Conservation (phyloP, 2,329 filamentous ascomycete genomes). For the Alternaria infectoria region DNA sequence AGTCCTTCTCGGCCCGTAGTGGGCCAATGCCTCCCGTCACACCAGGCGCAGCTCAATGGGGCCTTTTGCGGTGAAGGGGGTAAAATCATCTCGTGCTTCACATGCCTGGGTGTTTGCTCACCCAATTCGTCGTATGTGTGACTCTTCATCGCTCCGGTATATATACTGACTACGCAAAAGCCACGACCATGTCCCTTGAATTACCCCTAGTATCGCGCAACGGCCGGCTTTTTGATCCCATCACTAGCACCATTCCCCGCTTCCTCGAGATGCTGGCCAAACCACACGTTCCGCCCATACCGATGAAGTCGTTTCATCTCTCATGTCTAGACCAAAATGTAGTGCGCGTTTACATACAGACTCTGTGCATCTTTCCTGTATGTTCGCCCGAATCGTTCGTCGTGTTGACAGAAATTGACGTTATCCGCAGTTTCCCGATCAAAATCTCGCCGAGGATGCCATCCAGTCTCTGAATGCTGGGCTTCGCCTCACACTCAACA, state of each 20-base stretch:
- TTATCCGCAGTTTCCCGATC: slow-evolving; percentile 31
- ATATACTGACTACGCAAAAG: slow-evolving; percentile 28
- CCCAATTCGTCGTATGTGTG: slow-evolving; percentile 25
- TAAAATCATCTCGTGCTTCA: slow-evolving; percentile 35
- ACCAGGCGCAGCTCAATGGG: slow-evolving; percentile 27
- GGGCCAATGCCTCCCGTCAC: slow-evolving; percentile 37
- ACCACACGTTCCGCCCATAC: slow-evolving; percentile 21
- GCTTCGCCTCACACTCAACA: slow-evolving; percentile 30
- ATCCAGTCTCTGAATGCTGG: slow-evolving; percentile 32
- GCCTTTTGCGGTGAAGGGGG: slow-evolving; percentile 38
- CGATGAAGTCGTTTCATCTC: slow-evolving; percentile 34
- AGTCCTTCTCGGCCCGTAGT: slow-evolving; percentile 28
- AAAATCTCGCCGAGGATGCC: slow-evolving; percentile 33
- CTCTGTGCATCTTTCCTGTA: slow-evolving; percentile 39
- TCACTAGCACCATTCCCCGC: slow-evolving; percentile 23
- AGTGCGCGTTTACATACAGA: slow-evolving; percentile 42
- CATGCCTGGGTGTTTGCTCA: slow-evolving; percentile 34
- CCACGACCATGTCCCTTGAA: slow-evolving; percentile 27
- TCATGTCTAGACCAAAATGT: slow-evolving; percentile 41
- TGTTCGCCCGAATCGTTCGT: background rate
- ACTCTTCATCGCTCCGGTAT: slow-evolving; percentile 21
- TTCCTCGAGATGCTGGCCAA: slow-evolving; percentile 36
- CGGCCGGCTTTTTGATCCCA: slow-evolving; percentile 18
- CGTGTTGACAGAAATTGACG: background rate
- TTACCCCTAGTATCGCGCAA: slow-evolving; percentile 26